Evolutionary conservation across 768 basidiomycete species (phyloP), one percentile per base, ranked within the genome.

Genomic region (Leccinum subtestaceum): DNA sequence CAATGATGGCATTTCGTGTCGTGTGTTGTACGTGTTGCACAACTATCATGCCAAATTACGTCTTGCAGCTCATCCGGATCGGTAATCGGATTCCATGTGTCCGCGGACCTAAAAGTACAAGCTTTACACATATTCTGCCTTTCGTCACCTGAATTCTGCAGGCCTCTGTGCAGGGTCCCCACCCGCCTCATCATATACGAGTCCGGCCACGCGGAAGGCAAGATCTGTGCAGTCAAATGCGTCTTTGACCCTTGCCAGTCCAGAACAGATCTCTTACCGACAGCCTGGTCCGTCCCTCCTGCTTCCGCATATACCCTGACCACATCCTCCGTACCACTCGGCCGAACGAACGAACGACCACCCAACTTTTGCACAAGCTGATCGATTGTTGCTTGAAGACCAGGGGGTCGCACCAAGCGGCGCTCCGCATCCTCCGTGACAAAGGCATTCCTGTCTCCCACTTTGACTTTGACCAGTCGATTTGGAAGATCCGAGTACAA

Each of bases 251-350:
- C 1, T 47, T 15, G 25, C 32, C 32, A 32, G 21, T 40, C 45
- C 34, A 53, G 31, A 43, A 34, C 36, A 36, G 52, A 49, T 31
- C 55, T 54, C 65, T 51, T 64, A 97, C 96, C 91, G 71, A 95
- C 93, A 19, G 90, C 93, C 65, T 89, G 87, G 13, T 82, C 73
- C 60, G 82, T 84, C 45, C 84, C 76, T 49, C 78, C 79, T 1
- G 97, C 96, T 72, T 99, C 97, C 1, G 95, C 97, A 69, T 98
- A 99, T 15, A 99, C 95, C 59, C 97, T 82, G 6, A 99, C 97
- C 25, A 96, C 95, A 68, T 99, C 95, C 73, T 99, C 97, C 23
- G 97, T 99, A 9, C 97, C 97, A 72, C 94, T 96, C 2, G 97
- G 97, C 58, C 97, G 76, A 17, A 98, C 97, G 68, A 99, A 99